Evolutionary conservation across 2,329 filamentous ascomycete species (phyloP).

Genomic region (Amesomyces nigricolor): DNA sequence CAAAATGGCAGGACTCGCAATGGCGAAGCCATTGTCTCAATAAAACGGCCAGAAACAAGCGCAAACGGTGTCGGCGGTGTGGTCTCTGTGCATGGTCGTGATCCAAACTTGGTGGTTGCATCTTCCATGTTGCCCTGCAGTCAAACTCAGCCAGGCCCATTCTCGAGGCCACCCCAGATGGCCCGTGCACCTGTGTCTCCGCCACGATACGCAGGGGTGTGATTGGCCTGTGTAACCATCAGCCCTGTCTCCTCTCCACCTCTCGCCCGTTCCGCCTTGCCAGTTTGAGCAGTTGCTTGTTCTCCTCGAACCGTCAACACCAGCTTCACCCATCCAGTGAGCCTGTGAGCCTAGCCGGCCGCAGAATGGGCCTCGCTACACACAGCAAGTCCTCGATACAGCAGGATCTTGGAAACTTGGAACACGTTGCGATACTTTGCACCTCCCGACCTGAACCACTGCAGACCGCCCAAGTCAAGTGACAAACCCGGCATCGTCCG

Average conservation of each 20-base stretch:
- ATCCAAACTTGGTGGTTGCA: neutral
- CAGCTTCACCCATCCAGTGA: neutral
- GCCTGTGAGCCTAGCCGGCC: too few species aligned
- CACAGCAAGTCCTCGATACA: too few species aligned
- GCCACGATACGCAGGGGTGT: neutral
- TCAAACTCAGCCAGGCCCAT: constrained; percentile 14
- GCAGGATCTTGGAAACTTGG: too few species aligned
- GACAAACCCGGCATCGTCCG: neutral
- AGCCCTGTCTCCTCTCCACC: neutral
- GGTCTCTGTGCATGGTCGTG: neutral
- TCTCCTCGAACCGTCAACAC: neutral
- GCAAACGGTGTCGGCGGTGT: too few species aligned
- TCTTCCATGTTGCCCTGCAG: neutral
- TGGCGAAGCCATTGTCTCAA: constrained; percentile 1
- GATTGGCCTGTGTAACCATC: constrained; percentile 3
- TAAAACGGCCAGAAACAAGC: neutral
- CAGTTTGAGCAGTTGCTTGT: neutral
- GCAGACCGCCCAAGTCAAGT: constrained; percentile 6
- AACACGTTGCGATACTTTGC: too few species aligned
- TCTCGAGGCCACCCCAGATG: constrained; percentile 7
- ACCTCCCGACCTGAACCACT: too few species aligned
- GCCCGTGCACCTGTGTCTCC: constrained; percentile 6
- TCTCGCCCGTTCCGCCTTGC: constrained; percentile 1
- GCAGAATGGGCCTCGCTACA: too few species aligned
- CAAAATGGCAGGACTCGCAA: neutral